A percentile compares a stretch with the other conserved stretches of the same genome.
These are phyloP conservation scores for Bidens hawaiensis DNA, from an alignment of 140 eudicot genomes.

Conservation along the genomic window DNA sequence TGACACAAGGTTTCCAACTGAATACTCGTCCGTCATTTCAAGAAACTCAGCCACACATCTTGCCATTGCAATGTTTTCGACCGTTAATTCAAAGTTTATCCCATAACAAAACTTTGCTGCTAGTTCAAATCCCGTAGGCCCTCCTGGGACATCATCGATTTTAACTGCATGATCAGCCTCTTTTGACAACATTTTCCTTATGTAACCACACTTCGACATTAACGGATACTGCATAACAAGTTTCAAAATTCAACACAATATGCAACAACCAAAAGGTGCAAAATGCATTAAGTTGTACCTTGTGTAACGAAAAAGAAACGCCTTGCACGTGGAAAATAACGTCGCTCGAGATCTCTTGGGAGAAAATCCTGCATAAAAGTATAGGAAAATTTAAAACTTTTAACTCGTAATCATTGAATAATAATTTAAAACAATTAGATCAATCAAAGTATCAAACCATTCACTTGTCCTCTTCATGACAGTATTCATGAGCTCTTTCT, in stretches of 20 bases:
- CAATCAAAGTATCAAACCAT: constrained; percentile 41
- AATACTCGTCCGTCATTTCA: constrained; percentile 46
- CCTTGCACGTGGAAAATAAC: constrained; percentile 47
- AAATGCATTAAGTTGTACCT: constrained; percentile 35
- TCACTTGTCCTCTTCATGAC: constrained; percentile 76
- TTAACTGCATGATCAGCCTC: constrained; percentile 20
- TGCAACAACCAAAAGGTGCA: neutral
- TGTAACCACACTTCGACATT: constrained; percentile 47
- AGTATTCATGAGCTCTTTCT: constrained; percentile 49
- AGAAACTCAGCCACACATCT: constrained; percentile 55
- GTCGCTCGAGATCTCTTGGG: constrained; percentile 74
- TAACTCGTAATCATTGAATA: neutral
- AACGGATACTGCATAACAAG: constrained; percentile 43
- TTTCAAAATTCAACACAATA: neutral
- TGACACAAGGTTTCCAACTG: constrained; percentile 50
- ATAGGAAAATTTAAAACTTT: neutral
- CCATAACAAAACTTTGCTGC: constrained; percentile 63
- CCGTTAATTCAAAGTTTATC: constrained; percentile 43
- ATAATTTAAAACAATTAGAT: neutral
- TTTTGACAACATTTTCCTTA: constrained; percentile 31
- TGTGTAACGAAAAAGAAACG: constrained; percentile 69
- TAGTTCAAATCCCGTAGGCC: constrained; percentile 45
- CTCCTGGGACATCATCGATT: constrained; percentile 45
- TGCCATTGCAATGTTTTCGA: constrained; percentile 41
- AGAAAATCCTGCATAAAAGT: constrained; percentile 50